These are phyloP conservation scores for Colletotrichum sp. DNA, from an alignment of 2,329 filamentous ascomycete species.

Conservation along the genomic window DNA sequence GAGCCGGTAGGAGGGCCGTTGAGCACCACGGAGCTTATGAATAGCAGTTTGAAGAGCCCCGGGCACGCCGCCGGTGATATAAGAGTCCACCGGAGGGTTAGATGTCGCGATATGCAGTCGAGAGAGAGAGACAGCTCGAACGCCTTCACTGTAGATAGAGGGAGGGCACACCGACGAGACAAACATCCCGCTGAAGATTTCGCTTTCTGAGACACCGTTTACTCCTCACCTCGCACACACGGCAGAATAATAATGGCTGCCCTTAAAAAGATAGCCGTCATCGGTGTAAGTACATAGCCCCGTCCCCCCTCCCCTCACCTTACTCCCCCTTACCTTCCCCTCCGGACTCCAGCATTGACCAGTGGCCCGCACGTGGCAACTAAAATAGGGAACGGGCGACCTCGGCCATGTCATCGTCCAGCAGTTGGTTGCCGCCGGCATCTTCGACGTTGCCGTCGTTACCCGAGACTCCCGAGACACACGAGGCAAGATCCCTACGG, in stretches of 20 bases:
- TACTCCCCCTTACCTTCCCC: background rate
- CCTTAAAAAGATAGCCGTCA: background rate
- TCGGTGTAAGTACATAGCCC: background rate
- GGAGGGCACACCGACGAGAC: background rate
- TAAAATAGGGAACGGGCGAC: constrained; percentile 29
- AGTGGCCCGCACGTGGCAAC: background rate
- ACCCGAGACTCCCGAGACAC: constrained; percentile 42
- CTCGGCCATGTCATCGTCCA: constrained; percentile 36
- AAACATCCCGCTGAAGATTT: background rate
- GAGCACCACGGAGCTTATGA: background rate
- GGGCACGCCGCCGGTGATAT: background rate
- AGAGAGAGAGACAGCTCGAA: background rate
- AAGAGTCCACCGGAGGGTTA: background rate
- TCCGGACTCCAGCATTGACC: background rate
- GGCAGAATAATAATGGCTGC: background rate
- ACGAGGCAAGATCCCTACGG: constrained; percentile 32
- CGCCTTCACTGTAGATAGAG: background rate
- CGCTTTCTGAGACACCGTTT: background rate
- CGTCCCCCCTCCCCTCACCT: background rate
- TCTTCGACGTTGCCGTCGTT: constrained; percentile 40
- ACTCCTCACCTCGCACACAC: background rate
- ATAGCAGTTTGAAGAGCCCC: background rate
- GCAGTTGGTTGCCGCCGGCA: constrained; percentile 29
- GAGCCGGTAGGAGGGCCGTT: background rate
- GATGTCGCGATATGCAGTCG: background rate